Evolutionary conservation across 139 green algal genomes (phyloP).

Genomic region (Tetraselmis striata): DNA sequence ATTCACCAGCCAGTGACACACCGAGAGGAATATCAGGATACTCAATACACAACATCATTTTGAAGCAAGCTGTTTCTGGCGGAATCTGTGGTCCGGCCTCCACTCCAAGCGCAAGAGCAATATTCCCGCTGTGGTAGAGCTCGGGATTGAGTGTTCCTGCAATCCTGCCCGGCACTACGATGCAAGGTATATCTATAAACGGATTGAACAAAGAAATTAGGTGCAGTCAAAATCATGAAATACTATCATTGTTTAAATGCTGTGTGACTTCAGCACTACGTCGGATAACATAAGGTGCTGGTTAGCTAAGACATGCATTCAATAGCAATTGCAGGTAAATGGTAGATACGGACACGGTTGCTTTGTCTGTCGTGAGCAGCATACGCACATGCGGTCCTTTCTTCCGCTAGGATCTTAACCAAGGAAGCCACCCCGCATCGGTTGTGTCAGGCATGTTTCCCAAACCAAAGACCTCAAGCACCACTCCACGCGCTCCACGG

Average conservation of each 20-base stretch:
- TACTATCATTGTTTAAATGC: too few species aligned
- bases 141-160: conserved; percentile 63
- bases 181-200: conserved; percentile 45
- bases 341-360: too few species aligned
- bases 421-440: conserved; percentile 66
- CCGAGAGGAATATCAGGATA: conserved; percentile 70
- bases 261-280: too few species aligned
- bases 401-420: conserved; percentile 63
- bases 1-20: conserved; percentile 75
- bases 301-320: too few species aligned
- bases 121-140: conserved; percentile 59
- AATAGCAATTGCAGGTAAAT: too few species aligned
- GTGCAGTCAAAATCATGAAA: too few species aligned
- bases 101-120: conserved; percentile 60
- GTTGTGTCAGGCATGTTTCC: conserved; percentile 82
- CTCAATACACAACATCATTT: conserved; percentile 84
- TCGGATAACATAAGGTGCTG: too few species aligned
- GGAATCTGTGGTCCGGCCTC: conserved; percentile 61
- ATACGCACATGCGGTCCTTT: conserved; percentile 47
- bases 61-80: conserved; percentile 75
- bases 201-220: too few species aligned
- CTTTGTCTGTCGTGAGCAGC: too few species aligned
- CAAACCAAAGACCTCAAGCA: conserved; percentile 86
- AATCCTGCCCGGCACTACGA: conserved; percentile 61
- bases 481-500: conserved; percentile 58